A percentile compares a stretch with the other conserved stretches of the same genome.
Evolutionary conservation across 139 green algal species (phyloP).

Genomic region (Choricystis sp.): DNA sequence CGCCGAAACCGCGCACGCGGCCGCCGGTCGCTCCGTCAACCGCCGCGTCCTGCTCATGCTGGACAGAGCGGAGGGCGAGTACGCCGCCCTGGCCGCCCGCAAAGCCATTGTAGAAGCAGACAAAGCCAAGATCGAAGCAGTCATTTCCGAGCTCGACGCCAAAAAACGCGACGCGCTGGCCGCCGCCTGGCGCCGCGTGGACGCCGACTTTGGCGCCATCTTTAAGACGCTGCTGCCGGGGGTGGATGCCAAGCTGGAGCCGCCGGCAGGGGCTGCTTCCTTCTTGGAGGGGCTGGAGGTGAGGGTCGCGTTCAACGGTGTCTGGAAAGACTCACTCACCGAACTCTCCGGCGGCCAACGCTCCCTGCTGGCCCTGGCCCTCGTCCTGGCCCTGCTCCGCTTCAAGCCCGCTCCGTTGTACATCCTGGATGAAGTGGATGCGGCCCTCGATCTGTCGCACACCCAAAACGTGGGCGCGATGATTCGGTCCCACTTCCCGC

Average conservation of each 20-base stretch:
- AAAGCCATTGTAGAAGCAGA: conserved; percentile 57
- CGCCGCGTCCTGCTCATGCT: conserved; percentile 77
- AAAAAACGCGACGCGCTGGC: conserved; percentile 82
- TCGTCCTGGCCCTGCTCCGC: conserved; percentile 91
- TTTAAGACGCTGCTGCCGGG: conserved; percentile 94
- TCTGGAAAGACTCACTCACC: conserved; percentile 95
- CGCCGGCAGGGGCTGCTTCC: conserved; percentile 47
- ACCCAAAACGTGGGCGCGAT: conserved; percentile 97
- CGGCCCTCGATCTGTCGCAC: conserved; percentile 93
- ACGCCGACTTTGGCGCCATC: conserved; percentile 85
- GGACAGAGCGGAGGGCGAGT: conserved; percentile 79
- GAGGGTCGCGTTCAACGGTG: conserved; percentile 82
- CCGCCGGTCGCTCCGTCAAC: conserved; percentile 31
- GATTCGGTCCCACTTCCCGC: conserved; percentile 95
- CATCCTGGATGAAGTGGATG: conserved; percentile 98
- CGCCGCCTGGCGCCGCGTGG: conserved; percentile 81
- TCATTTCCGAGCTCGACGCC: conserved; percentile 86
- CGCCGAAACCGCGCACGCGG: neutral
- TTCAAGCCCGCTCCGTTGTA: conserved; percentile 99
- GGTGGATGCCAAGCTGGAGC: conserved; percentile 79
- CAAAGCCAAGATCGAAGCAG: conserved; percentile 62
- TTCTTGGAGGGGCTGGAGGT: conserved; percentile 84
- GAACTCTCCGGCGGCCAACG: conserved; percentile 93
- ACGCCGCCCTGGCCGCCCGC: conserved; percentile 58
- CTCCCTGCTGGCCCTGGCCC: conserved; percentile 82